phyloP scores from a whole-genome alignment of 148 eudicot species.

The Rhododendron molle region DNA sequence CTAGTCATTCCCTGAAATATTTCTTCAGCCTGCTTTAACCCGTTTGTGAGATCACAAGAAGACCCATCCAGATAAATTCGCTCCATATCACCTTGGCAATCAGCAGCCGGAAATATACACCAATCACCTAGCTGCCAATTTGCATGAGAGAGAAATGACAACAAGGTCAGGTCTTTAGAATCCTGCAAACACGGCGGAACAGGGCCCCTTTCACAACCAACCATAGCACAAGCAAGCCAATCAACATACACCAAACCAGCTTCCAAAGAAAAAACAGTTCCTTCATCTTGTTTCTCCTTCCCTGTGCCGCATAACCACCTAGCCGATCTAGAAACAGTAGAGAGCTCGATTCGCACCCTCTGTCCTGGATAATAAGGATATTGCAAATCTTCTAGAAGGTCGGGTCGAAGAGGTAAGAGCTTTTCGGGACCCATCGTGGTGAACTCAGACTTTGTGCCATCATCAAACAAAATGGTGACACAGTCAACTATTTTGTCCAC shows the following conservation, averaged over 20 bases:
- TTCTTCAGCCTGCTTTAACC: conserved; percentile 20
- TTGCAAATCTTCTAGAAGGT: conserved; percentile 65
- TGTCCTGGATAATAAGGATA: conserved; percentile 91
- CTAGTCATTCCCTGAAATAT: conserved; percentile 10
- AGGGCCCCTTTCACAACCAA: conserved; percentile 26
- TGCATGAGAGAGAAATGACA: conserved; percentile 60
- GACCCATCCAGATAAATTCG: conserved; percentile 9
- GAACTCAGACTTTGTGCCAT: conserved; percentile 68
- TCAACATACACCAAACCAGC: conserved; percentile 68
- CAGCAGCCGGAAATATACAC: conserved; percentile 47
- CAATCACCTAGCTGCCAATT: conserved; percentile 98
- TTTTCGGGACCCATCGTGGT: conserved; percentile 49
- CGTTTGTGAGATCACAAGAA: conserved; percentile 15
- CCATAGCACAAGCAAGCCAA: conserved; percentile 66
- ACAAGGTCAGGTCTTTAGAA: conserved; percentile 46
- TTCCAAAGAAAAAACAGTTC: conserved; percentile 61
- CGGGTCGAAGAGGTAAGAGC: conserved; percentile 53
- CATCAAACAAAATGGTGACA: conserved; percentile 63
- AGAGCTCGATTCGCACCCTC: conserved; percentile 50
- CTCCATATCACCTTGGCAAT: neutral
- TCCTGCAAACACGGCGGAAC: conserved; percentile 54
- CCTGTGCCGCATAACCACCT: conserved; percentile 73
- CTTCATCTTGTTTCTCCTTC: conserved; percentile 51
- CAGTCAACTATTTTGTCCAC: conserved; percentile 61
- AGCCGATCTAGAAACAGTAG: conserved; percentile 39